A percentile compares a stretch with the other conserved stretches of the same genome.
phyloP scores from a whole-genome alignment of 2,329 filamentous ascomycete genomes.

The Aspergillus latus region DNA sequence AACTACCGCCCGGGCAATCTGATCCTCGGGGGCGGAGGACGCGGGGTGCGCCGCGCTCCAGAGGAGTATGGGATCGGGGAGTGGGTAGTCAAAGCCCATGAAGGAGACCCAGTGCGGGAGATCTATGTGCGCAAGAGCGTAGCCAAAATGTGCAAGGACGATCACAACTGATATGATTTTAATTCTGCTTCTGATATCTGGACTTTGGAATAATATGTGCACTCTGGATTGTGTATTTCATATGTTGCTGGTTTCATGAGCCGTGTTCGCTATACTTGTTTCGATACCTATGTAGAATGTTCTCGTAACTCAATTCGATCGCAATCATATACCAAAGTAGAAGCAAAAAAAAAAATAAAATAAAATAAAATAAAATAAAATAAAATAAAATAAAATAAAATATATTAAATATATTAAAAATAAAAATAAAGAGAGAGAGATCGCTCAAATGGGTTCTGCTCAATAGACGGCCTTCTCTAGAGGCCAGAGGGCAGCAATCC shows the following conservation, averaged over 20 bases:
- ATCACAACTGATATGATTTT: conserved; percentile 4
- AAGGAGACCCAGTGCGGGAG: conserved; percentile 69
- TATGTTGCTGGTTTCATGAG: too few relatives aligned
- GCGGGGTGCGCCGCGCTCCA: conserved; percentile 64
- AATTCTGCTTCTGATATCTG: not conserved
- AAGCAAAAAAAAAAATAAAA: too few relatives aligned
- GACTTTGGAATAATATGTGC: not conserved
- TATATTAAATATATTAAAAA: too few relatives aligned
- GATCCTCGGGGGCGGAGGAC: conserved; percentile 74
- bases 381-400: too few relatives aligned
- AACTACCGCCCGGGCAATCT: conserved; percentile 75
- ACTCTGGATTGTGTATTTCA: too few relatives aligned
- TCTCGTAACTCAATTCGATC: not conserved
- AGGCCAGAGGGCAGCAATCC: too few relatives aligned
- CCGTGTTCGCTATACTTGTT: not conserved
- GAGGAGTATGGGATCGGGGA: conserved; percentile 65
- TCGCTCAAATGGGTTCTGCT: too few relatives aligned
- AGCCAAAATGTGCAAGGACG: conserved; percentile 31
- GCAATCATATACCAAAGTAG: too few relatives aligned
- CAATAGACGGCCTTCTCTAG: too few relatives aligned
- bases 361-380: too few relatives aligned
- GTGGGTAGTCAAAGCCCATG: conserved; percentile 66
- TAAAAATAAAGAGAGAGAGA: too few relatives aligned
- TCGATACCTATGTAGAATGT: not conserved
- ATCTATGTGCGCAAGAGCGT: conserved; percentile 56